Conservation (phyloP, 2,329 filamentous ascomycete genomes). For the Hansfordia pulvinata region DNA sequence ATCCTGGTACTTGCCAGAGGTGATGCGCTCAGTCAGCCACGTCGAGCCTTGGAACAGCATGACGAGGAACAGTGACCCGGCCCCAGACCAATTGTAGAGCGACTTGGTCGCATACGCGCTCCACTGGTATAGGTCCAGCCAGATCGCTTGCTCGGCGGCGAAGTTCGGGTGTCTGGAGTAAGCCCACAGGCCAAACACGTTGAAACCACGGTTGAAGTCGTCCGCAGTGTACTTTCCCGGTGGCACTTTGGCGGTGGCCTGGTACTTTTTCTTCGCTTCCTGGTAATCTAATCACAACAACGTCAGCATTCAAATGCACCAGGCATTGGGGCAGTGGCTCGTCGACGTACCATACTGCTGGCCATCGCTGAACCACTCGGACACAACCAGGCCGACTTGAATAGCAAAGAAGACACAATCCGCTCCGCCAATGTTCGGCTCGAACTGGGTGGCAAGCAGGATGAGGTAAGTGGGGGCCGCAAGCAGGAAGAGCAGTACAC, state of each 20-base stretch:
- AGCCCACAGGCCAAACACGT: slow-evolving; percentile 71
- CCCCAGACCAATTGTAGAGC: slow-evolving; percentile 64
- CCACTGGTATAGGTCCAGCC: slow-evolving; percentile 85
- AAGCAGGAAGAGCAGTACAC: slow-evolving; percentile 66
- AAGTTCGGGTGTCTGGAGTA: slow-evolving; percentile 94
- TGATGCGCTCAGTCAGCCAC: slow-evolving; percentile 73
- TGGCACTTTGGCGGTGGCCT: slow-evolving; percentile 57
- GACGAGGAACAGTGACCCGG: slow-evolving; percentile 57
- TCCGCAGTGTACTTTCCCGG: slow-evolving; percentile 48
- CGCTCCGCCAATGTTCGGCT: slow-evolving; percentile 27
- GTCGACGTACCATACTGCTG: slow-evolving; percentile 68
- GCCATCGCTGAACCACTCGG: slow-evolving; percentile 75
- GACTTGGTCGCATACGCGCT: slow-evolving; percentile 59
- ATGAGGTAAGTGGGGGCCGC: slow-evolving; percentile 70
- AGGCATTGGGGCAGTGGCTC: slow-evolving; percentile 8
- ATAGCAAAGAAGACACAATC: slow-evolving; percentile 35
- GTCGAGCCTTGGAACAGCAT: slow-evolving; percentile 83
- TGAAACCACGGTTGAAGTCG: slow-evolving; percentile 83
- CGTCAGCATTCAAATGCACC: no score
- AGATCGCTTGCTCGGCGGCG: slow-evolving; percentile 79
- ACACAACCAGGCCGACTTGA: slow-evolving; percentile 36
- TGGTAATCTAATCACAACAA: slow-evolving; percentile 53
- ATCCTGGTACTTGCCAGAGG: slow-evolving; percentile 70
- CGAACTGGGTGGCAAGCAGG: slow-evolving; percentile 55
- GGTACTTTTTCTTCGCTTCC: slow-evolving; percentile 64